These are phyloP conservation scores for Saprolegnia diclina DNA, from an alignment of 352 stramenopile species.

Conservation along the genomic window DNA sequence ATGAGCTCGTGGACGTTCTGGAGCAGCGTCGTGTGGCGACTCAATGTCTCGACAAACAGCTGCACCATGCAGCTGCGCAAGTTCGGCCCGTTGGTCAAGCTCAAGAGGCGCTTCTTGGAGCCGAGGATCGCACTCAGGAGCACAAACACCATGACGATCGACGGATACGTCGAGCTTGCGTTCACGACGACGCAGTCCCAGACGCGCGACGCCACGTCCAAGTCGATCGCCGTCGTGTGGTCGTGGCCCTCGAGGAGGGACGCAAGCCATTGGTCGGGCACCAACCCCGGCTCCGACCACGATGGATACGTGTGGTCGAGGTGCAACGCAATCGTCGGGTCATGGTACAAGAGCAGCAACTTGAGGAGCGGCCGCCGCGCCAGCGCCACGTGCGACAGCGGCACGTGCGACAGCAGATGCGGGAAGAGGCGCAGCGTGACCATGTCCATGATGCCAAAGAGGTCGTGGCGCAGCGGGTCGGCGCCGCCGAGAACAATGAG, in stretches of 20 bases:
- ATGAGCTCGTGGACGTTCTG: slow-evolving; percentile 46
- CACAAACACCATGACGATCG: slow-evolving; percentile 46
- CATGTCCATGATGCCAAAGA: slow-evolving; percentile 24
- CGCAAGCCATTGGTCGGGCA: slow-evolving; percentile 63
- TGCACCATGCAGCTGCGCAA: slow-evolving; percentile 60
- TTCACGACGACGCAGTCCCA: slow-evolving; percentile 67
- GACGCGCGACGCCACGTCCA: slow-evolving; percentile 55
- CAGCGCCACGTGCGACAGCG: slow-evolving; percentile 31
- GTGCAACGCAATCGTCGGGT: slow-evolving; percentile 57
- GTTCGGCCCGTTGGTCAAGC: slow-evolving; percentile 60
- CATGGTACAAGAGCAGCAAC: slow-evolving; percentile 69
- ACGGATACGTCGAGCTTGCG: slow-evolving; percentile 30
- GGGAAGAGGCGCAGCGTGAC: slow-evolving; percentile 38
- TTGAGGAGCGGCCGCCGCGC: slow-evolving; percentile 51
- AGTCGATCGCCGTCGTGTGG: slow-evolving; percentile 33
- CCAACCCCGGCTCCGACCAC: slow-evolving; percentile 42
- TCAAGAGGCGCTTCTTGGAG: slow-evolving; percentile 55
- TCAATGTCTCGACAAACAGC: slow-evolving; percentile 48
- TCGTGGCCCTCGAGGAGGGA: slow-evolving; percentile 67
- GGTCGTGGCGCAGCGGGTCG: slow-evolving; percentile 48
- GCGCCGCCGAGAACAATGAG: slow-evolving; percentile 52
- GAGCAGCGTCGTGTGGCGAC: slow-evolving; percentile 37
- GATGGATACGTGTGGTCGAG: slow-evolving; percentile 67
- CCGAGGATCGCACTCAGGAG: slow-evolving; percentile 40
- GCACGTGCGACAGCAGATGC: slow-evolving; percentile 41